Base-by-base conservation (phyloP, 805 yeast species). In the Metschnikowia orientalis region DNA sequence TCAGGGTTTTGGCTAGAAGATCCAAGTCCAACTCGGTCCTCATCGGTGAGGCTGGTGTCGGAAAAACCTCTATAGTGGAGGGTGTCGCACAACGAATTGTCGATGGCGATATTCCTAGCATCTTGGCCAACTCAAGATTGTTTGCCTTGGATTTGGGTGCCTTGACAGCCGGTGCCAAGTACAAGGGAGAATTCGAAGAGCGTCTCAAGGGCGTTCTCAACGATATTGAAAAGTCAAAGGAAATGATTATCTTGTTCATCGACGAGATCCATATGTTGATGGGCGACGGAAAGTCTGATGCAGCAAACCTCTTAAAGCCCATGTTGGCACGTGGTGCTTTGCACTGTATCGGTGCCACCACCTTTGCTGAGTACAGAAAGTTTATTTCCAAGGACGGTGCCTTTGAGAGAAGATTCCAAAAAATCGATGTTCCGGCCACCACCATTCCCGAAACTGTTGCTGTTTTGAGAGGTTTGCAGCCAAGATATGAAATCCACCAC, bases 1-100 rank as follows among this genome's bases (percentile, higher is more conserved):
- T 92, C 39, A 76, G 97, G 41, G 95, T 92, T 3, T 71, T 92
- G 40, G 89, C 98, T n/a, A 81, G 98, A 67, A 79, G 98, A 65
- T 85, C 95, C 25, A 92, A 92, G 63, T 89, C 97, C 5, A 92
- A 92, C 56, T 95, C 97, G 10, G 92, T 95, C 50, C 66, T 92
- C 40, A 88, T 92, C 51, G 98, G 98, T 71, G 98, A 92, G 53
- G 96, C 98, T 25, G 98, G 98, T 77, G 97, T 92, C 34, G 98
- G 98, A 72, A 92, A 92, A 67, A 92, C 98, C 23, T 85, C 95
- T 18, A 90, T 92, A 50, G 95, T 92, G 32, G 98, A 92, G 66
- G 98, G 97, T 52, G 97, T 92, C 36, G 97, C 98, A 8, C 97
- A 90, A 63, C 75, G 98, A 64, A 87, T 92, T 43, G 79, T 92